phyloP scores from a whole-genome alignment of 148 eudicot genomes.

The Selenicereus undatus region DNA sequence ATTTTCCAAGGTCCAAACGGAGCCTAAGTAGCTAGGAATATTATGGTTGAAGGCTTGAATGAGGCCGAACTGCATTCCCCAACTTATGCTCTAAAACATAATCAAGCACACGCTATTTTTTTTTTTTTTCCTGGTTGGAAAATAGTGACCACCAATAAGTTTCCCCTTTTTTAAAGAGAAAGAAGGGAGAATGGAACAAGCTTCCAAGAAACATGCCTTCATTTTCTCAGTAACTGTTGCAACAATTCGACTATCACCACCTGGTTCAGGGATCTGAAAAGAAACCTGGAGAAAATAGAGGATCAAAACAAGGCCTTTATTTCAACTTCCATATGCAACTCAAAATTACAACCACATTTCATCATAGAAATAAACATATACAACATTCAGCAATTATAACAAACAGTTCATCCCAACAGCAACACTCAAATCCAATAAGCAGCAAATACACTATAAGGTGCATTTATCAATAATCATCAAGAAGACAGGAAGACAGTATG shows the following conservation, averaged over 20 bases:
- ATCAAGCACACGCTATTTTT: not conserved
- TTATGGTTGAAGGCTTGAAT: too few species aligned
- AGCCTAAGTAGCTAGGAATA: too few species aligned
- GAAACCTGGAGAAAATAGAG: not conserved
- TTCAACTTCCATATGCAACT: not conserved
- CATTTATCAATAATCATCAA: not conserved
- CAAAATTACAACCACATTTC: not conserved
- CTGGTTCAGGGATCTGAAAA: not conserved
- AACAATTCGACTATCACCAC: not conserved
- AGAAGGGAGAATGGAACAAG: not conserved
- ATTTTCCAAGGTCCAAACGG: too few species aligned
- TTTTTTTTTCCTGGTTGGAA: too few species aligned
- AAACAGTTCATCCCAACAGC: not conserved
- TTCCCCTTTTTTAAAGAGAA: too few species aligned
- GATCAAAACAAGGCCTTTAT: not conserved
- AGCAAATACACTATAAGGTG: slow-evolving; percentile 1
- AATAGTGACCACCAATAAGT: not conserved
- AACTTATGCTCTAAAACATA: too few species aligned
- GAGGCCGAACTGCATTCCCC: too few species aligned
- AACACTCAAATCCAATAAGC: not conserved
- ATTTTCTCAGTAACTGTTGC: not conserved
- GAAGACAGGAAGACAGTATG: not conserved
- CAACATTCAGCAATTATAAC: not conserved
- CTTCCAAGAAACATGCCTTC: not conserved
- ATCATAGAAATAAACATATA: not conserved